Base-by-base conservation (phyloP, 1,284 basidiomycete genomes). In the Ustilago esculenta region DNA sequence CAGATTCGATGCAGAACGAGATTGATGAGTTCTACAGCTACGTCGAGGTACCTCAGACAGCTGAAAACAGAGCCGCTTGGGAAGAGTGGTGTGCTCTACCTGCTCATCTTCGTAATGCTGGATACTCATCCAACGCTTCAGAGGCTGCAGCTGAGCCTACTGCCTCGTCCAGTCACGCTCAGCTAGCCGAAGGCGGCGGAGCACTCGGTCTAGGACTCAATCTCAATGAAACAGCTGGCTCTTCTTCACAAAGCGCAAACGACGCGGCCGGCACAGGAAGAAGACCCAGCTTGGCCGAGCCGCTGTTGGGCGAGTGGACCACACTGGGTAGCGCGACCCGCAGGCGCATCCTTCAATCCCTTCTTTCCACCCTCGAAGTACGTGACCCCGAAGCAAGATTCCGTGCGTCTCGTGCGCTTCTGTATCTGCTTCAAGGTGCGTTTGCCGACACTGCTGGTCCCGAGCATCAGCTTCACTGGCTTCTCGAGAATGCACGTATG, bases 1-100 rank as follows among this genome's bases (percentile, higher is more conserved):
- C 95, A 76, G 93, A 98, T 83, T 92, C 90, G 15, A 88, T 97
- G 39, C 90, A 94, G 86, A 91, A 92, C 75, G 96, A 98, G 83
- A 90, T 99, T 41, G 92, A 98, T 69, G 96, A 98, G 83, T 98
- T 98, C 84, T 98, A 96, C 84, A 93, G 93, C 23, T 98, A 97
- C 84, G 90, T 95, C 56, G 95, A 98, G 84, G 92, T 94, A 85
- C 88, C 90, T 1, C 91, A 94, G 81, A 89, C 94, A 14, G 88
- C 88, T 3, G 92, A 94, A 85, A 94, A 94, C 81, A 84, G 92
- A 63, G 89, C 88, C 75, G 89, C 90, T 39, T 98, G 93, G 90
- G 88, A 90, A 76, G 90, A 90, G 44, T 81, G 79, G 79, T 73
- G 72, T 45, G 36, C 57, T 18, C 36, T 60, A n/a, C 53, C 55